Evolutionary conservation across 495 filamentous ascomycete genomes (phyloP), one percentile per base, ranked within the genome.

Genomic region (Penicillium simplicissimum): DNA sequence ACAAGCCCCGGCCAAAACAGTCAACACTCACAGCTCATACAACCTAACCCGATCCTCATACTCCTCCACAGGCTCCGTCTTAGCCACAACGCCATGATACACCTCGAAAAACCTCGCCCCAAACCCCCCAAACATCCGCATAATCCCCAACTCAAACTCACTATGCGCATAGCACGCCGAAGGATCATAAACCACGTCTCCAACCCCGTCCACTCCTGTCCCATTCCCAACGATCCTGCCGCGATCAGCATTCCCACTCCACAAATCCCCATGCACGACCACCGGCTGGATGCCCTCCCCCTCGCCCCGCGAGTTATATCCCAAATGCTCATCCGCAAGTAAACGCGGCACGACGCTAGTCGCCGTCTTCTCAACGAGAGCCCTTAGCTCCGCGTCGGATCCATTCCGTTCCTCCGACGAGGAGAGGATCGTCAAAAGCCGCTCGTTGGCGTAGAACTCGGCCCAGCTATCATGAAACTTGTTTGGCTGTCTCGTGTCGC

Each of bases 81-180:
- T 96, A 4, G 86, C 86, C 57, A 90, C 85, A 37, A 91, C 55
- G 23, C 78, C 65, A 76, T 91, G 85, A 74, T 97, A 97, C 74
- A 92, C 88, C 21, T 80, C 82, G 75, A 88, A 87, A 64, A 96
- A 96, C 7, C 63, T 68, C 0, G 73, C 68, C 19, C 87, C 87
- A 79, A 96, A 97, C 4, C 94, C 94, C 0, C 93, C 94, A 83
- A 97, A 97, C 91, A 98, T 93, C 59, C 82, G 82, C 93, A 96
- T 97, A 53, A 97, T 96, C 1, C 94, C 93, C 52, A 94, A 70
- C 70, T 97, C 93, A 77, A 87, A 97, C 80, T 97, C 93, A 15
- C 79, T 87, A 72, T 96, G 91, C n/a, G 86, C 90, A 74, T 93
- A 96, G 57, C 86, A 87, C 40, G 85, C 81, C 15, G 86, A 86